These are phyloP conservation scores for Nemania abortiva DNA, from an alignment of 2,329 filamentous ascomycete species.

Conservation along the genomic window DNA sequence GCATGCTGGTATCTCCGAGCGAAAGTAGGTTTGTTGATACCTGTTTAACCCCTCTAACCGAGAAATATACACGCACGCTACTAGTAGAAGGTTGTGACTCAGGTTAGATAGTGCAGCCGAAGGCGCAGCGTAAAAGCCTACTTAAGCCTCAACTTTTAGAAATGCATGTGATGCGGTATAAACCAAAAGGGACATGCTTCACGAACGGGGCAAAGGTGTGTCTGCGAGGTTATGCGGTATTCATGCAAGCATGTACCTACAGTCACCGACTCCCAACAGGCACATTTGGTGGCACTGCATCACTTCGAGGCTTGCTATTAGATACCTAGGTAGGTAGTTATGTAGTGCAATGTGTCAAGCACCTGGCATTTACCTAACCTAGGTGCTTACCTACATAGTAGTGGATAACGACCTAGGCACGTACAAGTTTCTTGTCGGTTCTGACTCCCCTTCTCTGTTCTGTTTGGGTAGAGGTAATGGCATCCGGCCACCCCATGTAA, in stretches of 20 bases:
- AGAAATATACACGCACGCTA: background rate
- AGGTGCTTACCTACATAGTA: too few relatives aligned
- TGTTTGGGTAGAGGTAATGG: too few relatives aligned
- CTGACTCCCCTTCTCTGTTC: background rate
- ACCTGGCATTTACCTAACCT: too few relatives aligned
- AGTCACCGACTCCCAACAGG: too few relatives aligned
- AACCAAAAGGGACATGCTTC: background rate
- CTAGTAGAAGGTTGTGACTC: background rate
- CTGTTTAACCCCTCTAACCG: conserved; percentile 5
- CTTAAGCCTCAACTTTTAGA: background rate
- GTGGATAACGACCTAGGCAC: too few relatives aligned
- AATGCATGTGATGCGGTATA: conserved; percentile 17
- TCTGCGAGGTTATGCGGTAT: background rate
- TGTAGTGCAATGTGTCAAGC: too few relatives aligned
- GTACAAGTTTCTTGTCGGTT: too few relatives aligned
- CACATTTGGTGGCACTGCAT: too few relatives aligned
- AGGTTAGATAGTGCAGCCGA: conserved; percentile 1
- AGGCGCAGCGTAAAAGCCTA: conserved; percentile 1
- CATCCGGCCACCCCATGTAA: too few relatives aligned
- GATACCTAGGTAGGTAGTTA: too few relatives aligned
- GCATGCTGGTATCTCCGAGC: background rate
- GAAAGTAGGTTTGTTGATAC: background rate
- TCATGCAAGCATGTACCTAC: too few relatives aligned
- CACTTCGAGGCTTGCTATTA: too few relatives aligned
- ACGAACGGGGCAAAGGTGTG: background rate